Percentiles rank a stretch among this genome's conserved stretches.
These are phyloP conservation scores for Rhodomyrtus tomentosa DNA, from an alignment of 345 rosid genomes.

Conservation along the genomic window DNA sequence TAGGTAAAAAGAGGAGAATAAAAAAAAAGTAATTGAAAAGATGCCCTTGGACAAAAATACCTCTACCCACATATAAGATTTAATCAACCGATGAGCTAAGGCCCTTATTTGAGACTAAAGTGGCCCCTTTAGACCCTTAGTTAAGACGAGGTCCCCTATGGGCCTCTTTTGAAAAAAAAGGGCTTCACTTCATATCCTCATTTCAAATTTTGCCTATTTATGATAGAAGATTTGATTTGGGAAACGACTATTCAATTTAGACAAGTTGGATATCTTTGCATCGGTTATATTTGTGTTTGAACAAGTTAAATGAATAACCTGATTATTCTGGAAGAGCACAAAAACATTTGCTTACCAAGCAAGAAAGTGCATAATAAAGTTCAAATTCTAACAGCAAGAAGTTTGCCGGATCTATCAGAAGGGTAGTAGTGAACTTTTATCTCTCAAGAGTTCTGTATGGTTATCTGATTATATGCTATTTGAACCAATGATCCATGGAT, in stretches of 20 bases:
- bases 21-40: no score
- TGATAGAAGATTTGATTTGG: background rate
- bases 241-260: background rate
- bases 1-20: no score
- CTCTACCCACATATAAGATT: background rate
- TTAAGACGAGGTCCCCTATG: rapidly evolving
- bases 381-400: background rate
- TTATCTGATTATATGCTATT: background rate
- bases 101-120: background rate
- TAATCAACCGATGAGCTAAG: background rate
- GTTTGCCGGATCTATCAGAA: background rate
- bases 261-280: background rate
- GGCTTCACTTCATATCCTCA: no score
- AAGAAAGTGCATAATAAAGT: background rate
- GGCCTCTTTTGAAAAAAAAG: background rate
- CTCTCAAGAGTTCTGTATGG: background rate
- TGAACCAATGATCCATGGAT: background rate
- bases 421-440: background rate
- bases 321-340: background rate
- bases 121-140: background rate
- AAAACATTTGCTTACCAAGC: background rate
- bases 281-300: background rate
- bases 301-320: background rate
- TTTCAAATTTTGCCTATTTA: background rate
- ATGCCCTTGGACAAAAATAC: background rate